Evolutionary conservation across 2,329 filamentous ascomycete genomes (phyloP).

Genomic region (Pseudocercospora crystallina): DNA sequence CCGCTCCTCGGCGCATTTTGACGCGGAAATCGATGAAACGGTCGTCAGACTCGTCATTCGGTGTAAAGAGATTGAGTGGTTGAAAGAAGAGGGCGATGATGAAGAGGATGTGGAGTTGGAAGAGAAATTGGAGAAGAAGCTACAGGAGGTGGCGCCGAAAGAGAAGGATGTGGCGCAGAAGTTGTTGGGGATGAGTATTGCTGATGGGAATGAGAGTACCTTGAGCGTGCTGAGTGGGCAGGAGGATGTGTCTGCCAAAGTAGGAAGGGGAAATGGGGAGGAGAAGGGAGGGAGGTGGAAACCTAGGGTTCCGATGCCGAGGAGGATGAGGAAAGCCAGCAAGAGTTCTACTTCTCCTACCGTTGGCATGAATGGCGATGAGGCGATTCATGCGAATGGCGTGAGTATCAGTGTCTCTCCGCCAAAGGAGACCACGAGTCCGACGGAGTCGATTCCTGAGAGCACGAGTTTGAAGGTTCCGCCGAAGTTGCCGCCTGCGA

Average conservation of each 20-base stretch:
- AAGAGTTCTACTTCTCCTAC: constrained; percentile 14
- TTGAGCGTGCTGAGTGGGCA: constrained; percentile 62
- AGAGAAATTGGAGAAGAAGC: constrained; percentile 25
- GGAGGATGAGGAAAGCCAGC: constrained; percentile 50
- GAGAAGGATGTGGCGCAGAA: constrained; percentile 47
- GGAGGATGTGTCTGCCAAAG: constrained; percentile 65
- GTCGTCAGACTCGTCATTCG: constrained; percentile 74
- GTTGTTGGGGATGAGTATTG: constrained; percentile 70
- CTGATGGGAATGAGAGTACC: constrained; percentile 67
- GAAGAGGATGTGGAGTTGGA: constrained; percentile 26
- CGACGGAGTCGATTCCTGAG: constrained; percentile 6
- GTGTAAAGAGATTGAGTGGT: constrained; percentile 51
- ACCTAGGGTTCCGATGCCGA: constrained; percentile 78
- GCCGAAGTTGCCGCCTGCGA: constrained; percentile 8
- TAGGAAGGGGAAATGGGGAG: constrained; percentile 70
- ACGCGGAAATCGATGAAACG: constrained; percentile 73
- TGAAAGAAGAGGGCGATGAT: constrained; percentile 36
- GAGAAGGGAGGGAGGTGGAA: constrained; percentile 74
- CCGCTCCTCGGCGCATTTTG: constrained; percentile 60
- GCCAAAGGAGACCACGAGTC: neutral
- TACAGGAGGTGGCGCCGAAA: constrained; percentile 25
- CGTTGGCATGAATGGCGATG: constrained; percentile 8
- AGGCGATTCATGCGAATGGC: constrained; percentile 7
- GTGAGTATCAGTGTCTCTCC: constrained; percentile 6
- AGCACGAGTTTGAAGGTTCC: constrained; percentile 14